Percentiles rank a stretch among this genome's conserved stretches.
phyloP scores from a whole-genome alignment of 176 grass and related monocot genomes.

The Aegilops bicornis region DNA sequence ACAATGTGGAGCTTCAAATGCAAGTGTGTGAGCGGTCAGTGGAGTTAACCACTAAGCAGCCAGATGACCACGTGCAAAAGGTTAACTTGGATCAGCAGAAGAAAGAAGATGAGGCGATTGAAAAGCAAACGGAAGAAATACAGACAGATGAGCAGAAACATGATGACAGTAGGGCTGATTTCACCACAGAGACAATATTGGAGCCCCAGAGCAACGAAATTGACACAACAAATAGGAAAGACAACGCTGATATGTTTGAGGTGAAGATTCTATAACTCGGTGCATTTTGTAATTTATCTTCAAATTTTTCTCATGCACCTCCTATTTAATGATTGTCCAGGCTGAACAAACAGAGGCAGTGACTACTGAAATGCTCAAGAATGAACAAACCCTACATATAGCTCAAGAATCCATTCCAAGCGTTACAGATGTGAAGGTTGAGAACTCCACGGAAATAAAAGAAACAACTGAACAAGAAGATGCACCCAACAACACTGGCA shows the following conservation, averaged over 20 bases:
- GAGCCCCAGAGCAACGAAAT: conserved; percentile 24
- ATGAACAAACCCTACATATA: conserved; percentile 22
- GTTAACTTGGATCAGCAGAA: conserved; percentile 28
- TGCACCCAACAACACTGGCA: background rate
- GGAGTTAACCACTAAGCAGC: conserved; percentile 19
- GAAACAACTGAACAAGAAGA: conserved; percentile 29
- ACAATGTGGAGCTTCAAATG: conserved; percentile 18
- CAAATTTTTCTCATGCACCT: conserved; percentile 24
- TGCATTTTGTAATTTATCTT: conserved; percentile 12
- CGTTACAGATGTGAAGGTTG: background rate
- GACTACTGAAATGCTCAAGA: conserved; percentile 27
- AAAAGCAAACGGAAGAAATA: conserved; percentile 27
- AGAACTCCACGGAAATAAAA: conserved; percentile 18
- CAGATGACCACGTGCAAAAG: conserved; percentile 25
- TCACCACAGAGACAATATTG: conserved; percentile 14
- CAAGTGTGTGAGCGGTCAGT: conserved; percentile 30
- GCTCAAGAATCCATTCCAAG: conserved; percentile 26
- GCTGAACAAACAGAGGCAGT: conserved; percentile 32
- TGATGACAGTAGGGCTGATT: conserved; percentile 23
- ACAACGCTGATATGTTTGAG: conserved; percentile 8
- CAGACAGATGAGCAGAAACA: conserved; percentile 31
- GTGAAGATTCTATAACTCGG: conserved; percentile 37
- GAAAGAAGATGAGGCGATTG: conserved; percentile 26
- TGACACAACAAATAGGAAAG: background rate
- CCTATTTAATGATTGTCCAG: conserved; percentile 29